Percentiles rank a stretch among this genome's conserved stretches.
Evolutionary conservation across 495 filamentous ascomycete species (phyloP).

Genomic region (Xeromyces bisporus): DNA sequence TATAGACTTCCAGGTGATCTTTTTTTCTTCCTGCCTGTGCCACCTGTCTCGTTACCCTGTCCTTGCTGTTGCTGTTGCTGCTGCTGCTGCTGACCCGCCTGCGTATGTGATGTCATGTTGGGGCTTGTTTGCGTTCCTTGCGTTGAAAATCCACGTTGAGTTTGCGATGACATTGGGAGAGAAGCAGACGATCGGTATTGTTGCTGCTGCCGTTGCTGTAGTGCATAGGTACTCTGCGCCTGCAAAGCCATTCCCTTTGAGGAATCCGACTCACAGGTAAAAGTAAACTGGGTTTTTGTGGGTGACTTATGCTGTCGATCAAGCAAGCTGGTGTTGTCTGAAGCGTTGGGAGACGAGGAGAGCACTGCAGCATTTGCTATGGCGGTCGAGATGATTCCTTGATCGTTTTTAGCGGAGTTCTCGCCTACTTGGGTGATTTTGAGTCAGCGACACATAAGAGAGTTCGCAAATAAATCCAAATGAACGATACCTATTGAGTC

Average conservation of each 20-base stretch:
- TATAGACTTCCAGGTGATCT: conserved; percentile 40
- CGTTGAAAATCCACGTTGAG: conserved; percentile 28
- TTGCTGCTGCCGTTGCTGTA: conserved; percentile 17
- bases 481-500: conserved; percentile 19
- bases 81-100: conserved; percentile 9
- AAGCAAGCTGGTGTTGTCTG: conserved; percentile 60
- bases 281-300: conserved; percentile 74
- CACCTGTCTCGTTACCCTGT: conserved; percentile 18
- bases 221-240: conserved; percentile 18
- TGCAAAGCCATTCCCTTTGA: conserved; percentile 43
- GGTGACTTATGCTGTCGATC: conserved; percentile 47
- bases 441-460: too few relatives aligned
- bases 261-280: conserved; percentile 68
- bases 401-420: conserved; percentile 25
- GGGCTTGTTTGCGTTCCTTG: conserved; percentile 49
- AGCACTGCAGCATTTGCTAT: conserved; percentile 73
- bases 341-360: conserved; percentile 39
- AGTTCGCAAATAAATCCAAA: neutral
- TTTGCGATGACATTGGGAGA: conserved; percentile 13
- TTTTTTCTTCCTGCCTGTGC: conserved; percentile 36
- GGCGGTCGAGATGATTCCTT: conserved; percentile 76
- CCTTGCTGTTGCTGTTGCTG: conserved; percentile 15
- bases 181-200: conserved; percentile 16
- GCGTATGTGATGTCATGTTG: conserved; percentile 16
- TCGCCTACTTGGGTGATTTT: too few relatives aligned